Conservation (phyloP, 495 filamentous ascomycete species). For the Talaromyces trachyspermus region DNA sequence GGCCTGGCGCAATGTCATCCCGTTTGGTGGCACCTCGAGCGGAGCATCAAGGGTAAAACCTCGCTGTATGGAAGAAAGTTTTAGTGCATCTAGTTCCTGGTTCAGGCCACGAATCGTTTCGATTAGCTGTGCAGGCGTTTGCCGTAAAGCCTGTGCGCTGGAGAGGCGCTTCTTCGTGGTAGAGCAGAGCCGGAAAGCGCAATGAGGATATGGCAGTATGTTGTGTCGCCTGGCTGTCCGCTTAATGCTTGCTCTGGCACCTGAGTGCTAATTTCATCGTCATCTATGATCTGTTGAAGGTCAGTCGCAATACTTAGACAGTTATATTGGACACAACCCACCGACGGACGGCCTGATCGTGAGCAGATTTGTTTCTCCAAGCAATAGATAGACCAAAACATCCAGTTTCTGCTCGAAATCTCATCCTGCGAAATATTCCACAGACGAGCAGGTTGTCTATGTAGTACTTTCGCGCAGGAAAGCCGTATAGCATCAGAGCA, state of each 20-base stretch:
- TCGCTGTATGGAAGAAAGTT: background rate
- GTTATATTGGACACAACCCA: background rate
- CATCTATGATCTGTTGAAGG: background rate
- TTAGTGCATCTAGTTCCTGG: background rate
- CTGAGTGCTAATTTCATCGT: constrained; percentile 1
- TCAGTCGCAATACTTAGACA: background rate
- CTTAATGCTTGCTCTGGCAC: constrained; percentile 1
- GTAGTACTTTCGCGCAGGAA: background rate
- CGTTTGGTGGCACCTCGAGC: background rate
- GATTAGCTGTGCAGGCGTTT: background rate
- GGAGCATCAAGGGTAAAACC: background rate
- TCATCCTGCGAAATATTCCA: constrained; percentile 1
- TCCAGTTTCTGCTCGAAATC: background rate
- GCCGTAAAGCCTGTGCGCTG: background rate
- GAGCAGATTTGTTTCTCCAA: constrained; percentile 4
- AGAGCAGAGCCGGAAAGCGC: background rate
- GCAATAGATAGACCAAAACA: constrained; percentile 4
- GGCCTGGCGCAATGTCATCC: background rate
- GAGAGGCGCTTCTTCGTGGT: background rate
- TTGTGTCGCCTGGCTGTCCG: background rate
- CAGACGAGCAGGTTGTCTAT: constrained; percentile 3
- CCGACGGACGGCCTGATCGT: constrained; percentile 4
- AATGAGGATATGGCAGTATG: background rate
- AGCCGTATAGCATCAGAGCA: constrained; percentile 3
- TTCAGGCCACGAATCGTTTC: background rate